Evolutionary conservation across 148 eudicot species (phyloP).

Genomic region (Tetragonia tetragonoides): DNA sequence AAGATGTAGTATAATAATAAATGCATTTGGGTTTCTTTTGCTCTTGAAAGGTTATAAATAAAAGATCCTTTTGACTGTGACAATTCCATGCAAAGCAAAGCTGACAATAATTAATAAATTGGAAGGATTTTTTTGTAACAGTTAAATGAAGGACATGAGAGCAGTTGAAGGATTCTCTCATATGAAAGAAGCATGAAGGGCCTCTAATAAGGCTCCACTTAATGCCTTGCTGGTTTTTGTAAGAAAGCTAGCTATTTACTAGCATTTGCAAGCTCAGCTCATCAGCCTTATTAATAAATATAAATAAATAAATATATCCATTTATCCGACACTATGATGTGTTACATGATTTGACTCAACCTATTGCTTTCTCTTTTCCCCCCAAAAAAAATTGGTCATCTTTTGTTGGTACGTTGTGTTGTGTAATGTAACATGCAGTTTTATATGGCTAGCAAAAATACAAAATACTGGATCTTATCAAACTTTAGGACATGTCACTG

Average conservation of each 20-base stretch:
- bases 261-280: neutral
- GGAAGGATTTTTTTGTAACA: neutral
- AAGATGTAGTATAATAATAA: neutral
- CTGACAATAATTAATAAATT: conserved; percentile 13
- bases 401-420: neutral
- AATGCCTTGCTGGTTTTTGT: conserved; percentile 17
- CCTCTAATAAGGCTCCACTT: neutral
- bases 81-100: conserved; percentile 28
- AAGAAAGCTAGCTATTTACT: neutral
- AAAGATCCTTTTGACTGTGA: conserved; percentile 21
- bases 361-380: neutral
- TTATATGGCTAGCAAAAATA: neutral
- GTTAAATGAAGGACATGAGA: neutral
- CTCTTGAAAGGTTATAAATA: conserved; percentile 10
- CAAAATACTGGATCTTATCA: conserved; percentile 19
- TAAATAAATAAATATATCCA: neutral
- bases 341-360: conserved; percentile 31
- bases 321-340: conserved; percentile 1
- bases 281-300: neutral
- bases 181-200: neutral
- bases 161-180: neutral
- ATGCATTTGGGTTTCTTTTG: conserved; percentile 21
- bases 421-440: conserved; percentile 10
- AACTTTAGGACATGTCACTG: conserved; percentile 15
- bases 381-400: conserved; percentile 2